A percentile compares a stretch with the other conserved stretches of the same genome.
phyloP scores from a whole-genome alignment of 306 rosid genomes.

The Cucumis melo region DNA sequence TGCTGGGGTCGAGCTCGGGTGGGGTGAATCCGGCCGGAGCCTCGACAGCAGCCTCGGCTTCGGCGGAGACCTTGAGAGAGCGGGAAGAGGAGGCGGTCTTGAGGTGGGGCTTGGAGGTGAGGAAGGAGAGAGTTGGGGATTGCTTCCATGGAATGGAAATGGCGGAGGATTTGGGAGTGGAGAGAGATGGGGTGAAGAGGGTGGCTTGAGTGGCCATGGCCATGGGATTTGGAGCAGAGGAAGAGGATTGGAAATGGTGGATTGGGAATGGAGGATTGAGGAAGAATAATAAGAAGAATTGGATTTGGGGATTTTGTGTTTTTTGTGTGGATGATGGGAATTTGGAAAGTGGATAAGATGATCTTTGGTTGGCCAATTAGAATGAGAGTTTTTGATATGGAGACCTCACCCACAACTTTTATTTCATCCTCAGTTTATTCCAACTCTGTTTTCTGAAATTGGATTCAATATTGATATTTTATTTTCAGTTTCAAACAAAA shows the following conservation, averaged over 20 bases:
- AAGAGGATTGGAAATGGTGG: neutral
- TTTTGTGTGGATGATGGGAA: conserved; percentile 16
- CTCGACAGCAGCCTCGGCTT: conserved; percentile 17
- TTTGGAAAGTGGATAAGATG: conserved; percentile 41
- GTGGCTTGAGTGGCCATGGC: conserved; percentile 88
- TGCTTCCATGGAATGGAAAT: conserved; percentile 51
- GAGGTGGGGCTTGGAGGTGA: conserved; percentile 25
- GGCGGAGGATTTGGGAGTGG: conserved; percentile 27
- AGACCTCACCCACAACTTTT: neutral
- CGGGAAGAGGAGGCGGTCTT: conserved; percentile 18
- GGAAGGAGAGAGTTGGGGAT: conserved; percentile 35
- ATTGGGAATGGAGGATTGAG: neutral
- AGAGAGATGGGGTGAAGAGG: conserved; percentile 56
- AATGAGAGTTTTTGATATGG: conserved; percentile 29
- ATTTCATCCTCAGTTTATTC: neutral
- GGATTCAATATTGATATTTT: too few relatives aligned
- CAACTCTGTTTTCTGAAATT: neutral
- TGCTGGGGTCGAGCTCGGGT: conserved; percentile 77
- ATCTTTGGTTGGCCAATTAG: conserved; percentile 43
- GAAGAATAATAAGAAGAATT: neutral
- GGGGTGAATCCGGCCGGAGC: conserved; percentile 95
- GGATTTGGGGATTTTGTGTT: neutral
- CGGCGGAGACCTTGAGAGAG: conserved; percentile 24
- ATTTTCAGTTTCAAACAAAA: too few relatives aligned
- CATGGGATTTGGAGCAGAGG: conserved; percentile 12